A percentile compares a stretch with the other conserved stretches of the same genome.
Evolutionary conservation across 169 alveolate genomes (phyloP).

Genomic region (Eimeria zaria): DNA sequence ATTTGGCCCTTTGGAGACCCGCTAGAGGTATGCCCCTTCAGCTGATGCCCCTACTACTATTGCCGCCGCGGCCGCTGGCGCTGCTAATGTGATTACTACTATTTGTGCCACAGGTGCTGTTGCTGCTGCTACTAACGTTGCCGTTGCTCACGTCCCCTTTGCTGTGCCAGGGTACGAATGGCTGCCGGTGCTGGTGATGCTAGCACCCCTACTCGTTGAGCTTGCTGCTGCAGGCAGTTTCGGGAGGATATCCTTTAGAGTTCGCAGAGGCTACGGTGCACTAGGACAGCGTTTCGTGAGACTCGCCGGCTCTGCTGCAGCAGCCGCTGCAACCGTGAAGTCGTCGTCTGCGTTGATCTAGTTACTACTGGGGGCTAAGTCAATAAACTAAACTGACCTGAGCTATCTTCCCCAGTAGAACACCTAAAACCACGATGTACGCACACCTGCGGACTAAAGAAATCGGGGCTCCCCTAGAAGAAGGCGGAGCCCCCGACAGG

Average conservation of each 20-base stretch:
- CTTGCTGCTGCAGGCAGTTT: conserved; percentile 29
- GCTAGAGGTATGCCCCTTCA: conserved; percentile 3
- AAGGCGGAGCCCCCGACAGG: neutral
- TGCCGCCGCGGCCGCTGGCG: neutral
- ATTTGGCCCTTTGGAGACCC: conserved; percentile 66
- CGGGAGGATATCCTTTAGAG: neutral
- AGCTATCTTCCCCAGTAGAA: neutral
- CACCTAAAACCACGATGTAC: neutral
- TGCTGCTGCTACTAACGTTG: neutral
- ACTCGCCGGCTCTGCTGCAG: conserved; percentile 3
- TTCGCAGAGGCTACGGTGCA: neutral
- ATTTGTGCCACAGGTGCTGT: neutral
- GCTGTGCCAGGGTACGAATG: conserved; percentile 2
- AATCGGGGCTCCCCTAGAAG: neutral
- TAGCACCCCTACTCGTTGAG: neutral
- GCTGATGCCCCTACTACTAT: neutral
- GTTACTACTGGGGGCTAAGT: neutral
- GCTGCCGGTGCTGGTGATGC: neutral
- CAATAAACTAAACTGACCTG: neutral
- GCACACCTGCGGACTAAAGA: neutral
- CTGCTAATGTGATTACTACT: neutral
- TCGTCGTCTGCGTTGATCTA: neutral
- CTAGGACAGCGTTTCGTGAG: neutral
- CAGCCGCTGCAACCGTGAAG: neutral
- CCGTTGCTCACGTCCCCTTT: neutral